phyloP scores from a whole-genome alignment of 176 grass and related monocot species.

The Oryza meyeriana region DNA sequence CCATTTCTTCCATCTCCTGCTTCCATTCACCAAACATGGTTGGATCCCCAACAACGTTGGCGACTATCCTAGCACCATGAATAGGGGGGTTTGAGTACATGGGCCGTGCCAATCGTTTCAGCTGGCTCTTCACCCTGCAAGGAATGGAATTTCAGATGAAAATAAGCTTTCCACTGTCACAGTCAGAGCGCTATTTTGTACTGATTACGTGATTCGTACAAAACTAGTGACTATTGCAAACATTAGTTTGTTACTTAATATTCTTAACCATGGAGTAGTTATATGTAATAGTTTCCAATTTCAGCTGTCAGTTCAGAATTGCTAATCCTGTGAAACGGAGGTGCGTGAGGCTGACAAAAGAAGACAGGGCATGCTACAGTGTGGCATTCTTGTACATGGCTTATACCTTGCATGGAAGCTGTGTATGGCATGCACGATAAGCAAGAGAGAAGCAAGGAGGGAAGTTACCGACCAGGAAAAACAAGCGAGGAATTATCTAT shows the following conservation, averaged over 20 bases:
- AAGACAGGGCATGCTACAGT: too few relatives aligned
- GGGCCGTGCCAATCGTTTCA: conserved; percentile 86
- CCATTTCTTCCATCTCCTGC: conserved; percentile 87
- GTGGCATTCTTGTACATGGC: neutral
- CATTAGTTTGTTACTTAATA: neutral
- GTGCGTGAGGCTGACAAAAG: too few relatives aligned
- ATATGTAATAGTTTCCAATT: neutral
- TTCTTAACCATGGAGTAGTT: neutral
- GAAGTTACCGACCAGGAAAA: neutral
- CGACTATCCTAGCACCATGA: conserved; percentile 88
- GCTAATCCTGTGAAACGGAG: too few relatives aligned
- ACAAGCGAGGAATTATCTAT: too few relatives aligned
- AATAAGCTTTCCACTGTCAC: neutral
- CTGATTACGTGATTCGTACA: neutral
- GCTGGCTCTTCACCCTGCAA: conserved; percentile 92
- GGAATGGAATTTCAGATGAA: neutral
- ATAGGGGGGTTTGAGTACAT: conserved; percentile 97
- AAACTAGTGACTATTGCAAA: neutral
- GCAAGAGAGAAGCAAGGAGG: too few relatives aligned
- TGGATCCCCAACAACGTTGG: conserved; percentile 85
- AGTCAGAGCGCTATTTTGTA: neutral
- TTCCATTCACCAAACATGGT: conserved; percentile 96
- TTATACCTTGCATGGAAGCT: neutral
- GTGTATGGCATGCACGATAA: neutral
- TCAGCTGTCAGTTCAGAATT: too few relatives aligned